A percentile compares a stretch with the other conserved stretches of the same genome.
phyloP scores from a whole-genome alignment of 306 rosid species.

The Quercus aquifolioides region DNA sequence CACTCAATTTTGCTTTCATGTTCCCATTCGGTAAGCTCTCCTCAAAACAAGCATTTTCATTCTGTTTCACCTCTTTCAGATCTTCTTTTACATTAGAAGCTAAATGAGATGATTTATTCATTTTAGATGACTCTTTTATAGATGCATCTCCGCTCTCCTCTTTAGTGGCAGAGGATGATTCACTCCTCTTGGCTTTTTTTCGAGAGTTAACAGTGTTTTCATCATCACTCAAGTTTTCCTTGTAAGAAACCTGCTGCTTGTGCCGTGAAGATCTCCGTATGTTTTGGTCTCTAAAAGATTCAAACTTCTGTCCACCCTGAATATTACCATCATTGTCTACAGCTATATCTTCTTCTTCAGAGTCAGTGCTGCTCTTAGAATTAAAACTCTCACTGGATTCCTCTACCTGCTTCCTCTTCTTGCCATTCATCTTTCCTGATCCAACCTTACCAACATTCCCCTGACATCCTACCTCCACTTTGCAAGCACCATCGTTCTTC shows the following conservation, averaged over 20 bases:
- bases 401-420: conserved; percentile 45
- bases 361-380: conserved; percentile 45
- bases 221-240: conserved; percentile 66
- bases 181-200: conserved; percentile 44
- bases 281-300: conserved; percentile 29
- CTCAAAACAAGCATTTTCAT: conserved; percentile 19
- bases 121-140: conserved; percentile 34
- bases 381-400: conserved; percentile 65
- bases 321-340: conserved; percentile 31
- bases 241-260: conserved; percentile 68
- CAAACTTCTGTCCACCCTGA: conserved; percentile 27
- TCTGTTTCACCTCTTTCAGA: conserved; percentile 32
- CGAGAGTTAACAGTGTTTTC: conserved; percentile 23
- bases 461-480: conserved; percentile 37
- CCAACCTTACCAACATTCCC: conserved; percentile 25
- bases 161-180: conserved; percentile 24
- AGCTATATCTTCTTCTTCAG: conserved; percentile 53
- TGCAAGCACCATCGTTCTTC: conserved; percentile 41
- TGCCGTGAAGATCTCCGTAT: conserved; percentile 74
- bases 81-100: conserved; percentile 26
- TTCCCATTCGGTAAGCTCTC: conserved; percentile 31
- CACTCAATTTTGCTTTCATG: conserved; percentile 17
- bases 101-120: conserved; percentile 32
- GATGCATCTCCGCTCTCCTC: conserved; percentile 23
- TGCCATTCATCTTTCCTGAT: conserved; percentile 42